These are phyloP conservation scores for Metrosideros polymorpha DNA, from an alignment of 441 rosid genomes.

Conservation along the genomic window DNA sequence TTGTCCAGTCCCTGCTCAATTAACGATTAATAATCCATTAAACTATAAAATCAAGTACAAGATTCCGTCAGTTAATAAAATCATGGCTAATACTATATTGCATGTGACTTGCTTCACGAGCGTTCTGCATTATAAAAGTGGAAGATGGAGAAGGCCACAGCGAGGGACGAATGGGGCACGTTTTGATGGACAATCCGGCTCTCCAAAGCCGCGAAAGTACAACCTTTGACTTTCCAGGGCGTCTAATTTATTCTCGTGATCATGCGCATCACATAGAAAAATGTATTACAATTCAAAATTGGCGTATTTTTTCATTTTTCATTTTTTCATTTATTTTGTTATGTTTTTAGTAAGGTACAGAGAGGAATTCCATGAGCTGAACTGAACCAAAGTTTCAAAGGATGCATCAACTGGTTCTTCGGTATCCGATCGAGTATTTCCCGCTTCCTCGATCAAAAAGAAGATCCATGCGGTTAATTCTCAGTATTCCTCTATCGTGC, in stretches of 20 bases:
- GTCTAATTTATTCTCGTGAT: background rate
- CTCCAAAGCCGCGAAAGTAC: background rate
- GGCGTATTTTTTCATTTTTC: background rate
- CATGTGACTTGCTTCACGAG: background rate
- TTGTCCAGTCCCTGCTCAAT: background rate
- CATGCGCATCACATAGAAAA: background rate
- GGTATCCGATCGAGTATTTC: background rate
- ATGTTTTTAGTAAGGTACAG: background rate
- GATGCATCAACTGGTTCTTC: background rate
- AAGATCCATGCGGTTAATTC: too few species aligned
- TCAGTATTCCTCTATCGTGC: too few species aligned
- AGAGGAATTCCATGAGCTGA: background rate
- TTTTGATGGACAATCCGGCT: background rate
- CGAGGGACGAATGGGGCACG: background rate
- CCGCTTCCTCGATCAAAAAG: background rate
- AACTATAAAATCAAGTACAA: background rate
- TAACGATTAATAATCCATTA: background rate
- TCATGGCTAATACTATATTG: too few species aligned
- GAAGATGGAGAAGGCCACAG: background rate
- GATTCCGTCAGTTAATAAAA: background rate
- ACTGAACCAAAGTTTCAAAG: background rate
- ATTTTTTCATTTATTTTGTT: too few species aligned
- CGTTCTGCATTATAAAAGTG: background rate
- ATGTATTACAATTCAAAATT: background rate
- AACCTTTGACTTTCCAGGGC: background rate